These are phyloP conservation scores for Aspergillus ibericus DNA, from an alignment of 2,329 filamentous ascomycete species.

Conservation along the genomic window DNA sequence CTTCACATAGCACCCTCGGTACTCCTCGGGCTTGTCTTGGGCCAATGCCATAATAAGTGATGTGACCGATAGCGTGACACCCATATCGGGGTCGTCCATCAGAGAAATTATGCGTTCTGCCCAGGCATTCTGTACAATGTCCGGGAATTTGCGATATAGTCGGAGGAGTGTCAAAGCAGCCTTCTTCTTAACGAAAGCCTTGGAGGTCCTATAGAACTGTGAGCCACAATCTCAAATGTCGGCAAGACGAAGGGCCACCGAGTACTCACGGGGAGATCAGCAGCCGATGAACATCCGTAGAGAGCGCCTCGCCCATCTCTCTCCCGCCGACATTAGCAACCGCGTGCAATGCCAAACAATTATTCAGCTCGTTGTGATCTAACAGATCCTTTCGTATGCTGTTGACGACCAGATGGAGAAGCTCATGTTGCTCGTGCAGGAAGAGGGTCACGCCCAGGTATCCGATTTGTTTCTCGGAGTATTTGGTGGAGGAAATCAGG, in stretches of 20 bases:
- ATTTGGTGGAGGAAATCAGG: conserved; percentile 92
- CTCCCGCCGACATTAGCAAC: conserved; percentile 96
- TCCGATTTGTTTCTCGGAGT: conserved; percentile 98
- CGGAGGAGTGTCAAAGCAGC: conserved; percentile 89
- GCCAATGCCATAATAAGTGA: conserved; percentile 92
- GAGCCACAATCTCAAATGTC: neutral
- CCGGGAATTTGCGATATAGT: conserved; percentile 89
- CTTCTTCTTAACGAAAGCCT: conserved; percentile 99
- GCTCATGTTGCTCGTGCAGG: conserved; percentile 93
- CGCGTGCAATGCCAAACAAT: conserved; percentile 92
- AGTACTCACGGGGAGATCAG: conserved; percentile 83
- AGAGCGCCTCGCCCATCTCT: conserved; percentile 95
- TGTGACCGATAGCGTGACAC: conserved; percentile 91
- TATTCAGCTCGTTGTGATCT: conserved; percentile 95
- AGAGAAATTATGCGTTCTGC: conserved; percentile 97
- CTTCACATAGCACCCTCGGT: conserved; percentile 92
- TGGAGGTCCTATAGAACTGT: conserved; percentile 66
- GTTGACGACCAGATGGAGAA: conserved; percentile 94
- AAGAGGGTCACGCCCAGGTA: conserved; percentile 97
- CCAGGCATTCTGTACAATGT: conserved; percentile 95
- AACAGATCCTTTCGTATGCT: conserved; percentile 95
- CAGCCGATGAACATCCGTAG: conserved; percentile 85
- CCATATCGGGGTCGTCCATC: conserved; percentile 94
- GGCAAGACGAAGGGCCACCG: neutral
- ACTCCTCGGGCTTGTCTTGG: conserved; percentile 91